Conservation (phyloP, 345 rosid genomes). For the Viola odorata region DNA sequence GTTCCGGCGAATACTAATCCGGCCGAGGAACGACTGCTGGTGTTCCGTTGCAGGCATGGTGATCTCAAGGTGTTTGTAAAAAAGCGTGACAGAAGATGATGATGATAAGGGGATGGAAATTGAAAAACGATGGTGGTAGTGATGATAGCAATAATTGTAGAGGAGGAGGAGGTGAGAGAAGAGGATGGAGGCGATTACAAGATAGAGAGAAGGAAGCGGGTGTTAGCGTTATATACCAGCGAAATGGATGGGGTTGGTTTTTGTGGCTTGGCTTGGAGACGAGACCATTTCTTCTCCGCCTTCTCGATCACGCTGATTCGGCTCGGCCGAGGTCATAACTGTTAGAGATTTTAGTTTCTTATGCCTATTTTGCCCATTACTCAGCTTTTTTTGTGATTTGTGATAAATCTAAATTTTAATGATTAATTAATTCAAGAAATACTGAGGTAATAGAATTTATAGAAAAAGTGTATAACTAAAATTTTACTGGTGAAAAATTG, state of each 20-base stretch:
- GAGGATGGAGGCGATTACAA: not conserved
- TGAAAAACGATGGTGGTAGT: no score
- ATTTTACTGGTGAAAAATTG: no score
- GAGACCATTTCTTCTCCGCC: constrained; percentile 13
- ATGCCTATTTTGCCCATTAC: not conserved
- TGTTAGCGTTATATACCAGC: constrained; percentile 7
- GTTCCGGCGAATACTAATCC: constrained; percentile 82
- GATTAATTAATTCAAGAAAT: no score
- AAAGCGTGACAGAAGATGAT: no score
- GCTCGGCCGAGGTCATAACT: not conserved
- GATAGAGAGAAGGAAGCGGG: not conserved
- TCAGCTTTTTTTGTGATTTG: no score
- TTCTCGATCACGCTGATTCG: constrained; percentile 1
- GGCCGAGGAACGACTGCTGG: constrained; percentile 75
- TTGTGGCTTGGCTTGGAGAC: constrained; percentile 7
- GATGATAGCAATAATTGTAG: no score
- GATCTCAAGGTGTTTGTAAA: no score
- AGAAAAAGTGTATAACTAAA: no score
- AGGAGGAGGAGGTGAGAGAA: not conserved
- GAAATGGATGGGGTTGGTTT: constrained; percentile 1
- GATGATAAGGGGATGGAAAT: no score
- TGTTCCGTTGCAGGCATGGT: constrained; percentile 57
- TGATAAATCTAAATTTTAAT: no score
- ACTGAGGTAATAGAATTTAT: no score
- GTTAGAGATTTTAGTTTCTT: not conserved